Evolutionary conservation across 108 stramenopile species (phyloP).

Genomic region (Skeletonema menzelii): DNA sequence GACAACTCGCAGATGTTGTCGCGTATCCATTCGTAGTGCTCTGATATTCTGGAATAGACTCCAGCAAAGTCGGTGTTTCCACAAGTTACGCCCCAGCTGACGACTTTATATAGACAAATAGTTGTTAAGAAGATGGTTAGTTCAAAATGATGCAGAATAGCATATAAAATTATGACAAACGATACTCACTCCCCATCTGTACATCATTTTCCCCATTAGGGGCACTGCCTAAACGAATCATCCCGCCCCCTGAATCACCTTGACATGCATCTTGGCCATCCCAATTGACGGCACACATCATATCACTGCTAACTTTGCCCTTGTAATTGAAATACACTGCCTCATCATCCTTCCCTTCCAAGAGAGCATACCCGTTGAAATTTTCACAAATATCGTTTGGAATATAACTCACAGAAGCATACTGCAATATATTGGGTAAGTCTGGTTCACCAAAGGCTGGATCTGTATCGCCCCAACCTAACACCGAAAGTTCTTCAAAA

Average conservation of each 20-base stretch:
- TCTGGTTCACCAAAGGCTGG: slow-evolving; percentile 15
- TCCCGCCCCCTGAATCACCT: slow-evolving; percentile 45
- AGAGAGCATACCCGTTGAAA: slow-evolving; percentile 23
- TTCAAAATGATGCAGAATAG: no score
- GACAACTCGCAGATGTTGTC: slow-evolving; percentile 33
- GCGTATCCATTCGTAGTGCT: slow-evolving; percentile 46
- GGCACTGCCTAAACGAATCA: slow-evolving; percentile 32
- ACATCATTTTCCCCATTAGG: slow-evolving; percentile 17
- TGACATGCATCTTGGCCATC: slow-evolving; percentile 44
- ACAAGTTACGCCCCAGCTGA: slow-evolving; percentile 44
- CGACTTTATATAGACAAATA: no score
- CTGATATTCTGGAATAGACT: slow-evolving; percentile 29
- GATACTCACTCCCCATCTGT: slow-evolving; percentile 50
- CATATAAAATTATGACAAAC: no score
- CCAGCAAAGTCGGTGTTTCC: slow-evolving; percentile 42
- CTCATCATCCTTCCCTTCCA: background rate
- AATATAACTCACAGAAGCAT: slow-evolving; percentile 37
- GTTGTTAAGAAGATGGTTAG: no score
- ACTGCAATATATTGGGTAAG: slow-evolving; percentile 10
- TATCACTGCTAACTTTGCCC: slow-evolving; percentile 31
- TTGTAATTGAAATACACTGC: slow-evolving; percentile 31
- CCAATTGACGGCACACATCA: slow-evolving; percentile 43
- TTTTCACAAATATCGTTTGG: slow-evolving; percentile 38
- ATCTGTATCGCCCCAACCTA: slow-evolving; percentile 42
- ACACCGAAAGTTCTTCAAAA: slow-evolving; percentile 31